Evolutionary conservation across 208 protist genomes (phyloP).

Genomic region (Acanthamoeba divionensis): DNA sequence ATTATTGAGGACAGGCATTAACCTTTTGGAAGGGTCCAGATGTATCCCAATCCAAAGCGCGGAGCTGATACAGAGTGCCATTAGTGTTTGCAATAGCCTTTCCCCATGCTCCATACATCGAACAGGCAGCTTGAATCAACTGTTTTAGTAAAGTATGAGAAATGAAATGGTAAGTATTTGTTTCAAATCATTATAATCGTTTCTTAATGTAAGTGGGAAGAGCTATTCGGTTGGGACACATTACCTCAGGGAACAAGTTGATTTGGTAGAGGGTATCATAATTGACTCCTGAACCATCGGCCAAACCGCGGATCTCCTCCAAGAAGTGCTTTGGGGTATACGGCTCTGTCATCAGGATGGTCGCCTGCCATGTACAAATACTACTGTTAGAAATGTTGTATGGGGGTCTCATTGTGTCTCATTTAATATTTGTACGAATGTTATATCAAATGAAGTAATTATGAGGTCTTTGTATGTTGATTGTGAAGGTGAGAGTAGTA

Average conservation of each 20-base stretch:
- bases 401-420: no score
- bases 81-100: slow-evolving; percentile 28
- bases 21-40: not conserved
- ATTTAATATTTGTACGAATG: no score
- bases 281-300: slow-evolving; percentile 46
- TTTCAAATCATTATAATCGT: not conserved
- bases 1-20: not conserved
- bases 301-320: slow-evolving; percentile 56
- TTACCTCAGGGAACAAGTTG: slow-evolving; percentile 61
- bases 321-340: slow-evolving; percentile 28
- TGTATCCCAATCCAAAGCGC: slow-evolving; percentile 58
- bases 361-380: not conserved
- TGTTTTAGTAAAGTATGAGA: not conserved
- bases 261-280: slow-evolving; percentile 36
- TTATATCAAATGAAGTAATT: no score
- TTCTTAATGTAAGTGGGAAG: not conserved
- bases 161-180: not conserved
- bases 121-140: slow-evolving; percentile 51
- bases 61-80: slow-evolving; percentile 48
- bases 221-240: not conserved
- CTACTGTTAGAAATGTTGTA: not conserved
- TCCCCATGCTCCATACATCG: slow-evolving; percentile 54
- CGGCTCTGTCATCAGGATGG: not conserved
- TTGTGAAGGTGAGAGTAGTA: not conserved
- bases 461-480: no score